A percentile compares a stretch with the other conserved stretches of the same genome.
Evolutionary conservation across 371 early-diverging fungal species (phyloP).

Genomic region (Conidiobolus incongruus): DNA sequence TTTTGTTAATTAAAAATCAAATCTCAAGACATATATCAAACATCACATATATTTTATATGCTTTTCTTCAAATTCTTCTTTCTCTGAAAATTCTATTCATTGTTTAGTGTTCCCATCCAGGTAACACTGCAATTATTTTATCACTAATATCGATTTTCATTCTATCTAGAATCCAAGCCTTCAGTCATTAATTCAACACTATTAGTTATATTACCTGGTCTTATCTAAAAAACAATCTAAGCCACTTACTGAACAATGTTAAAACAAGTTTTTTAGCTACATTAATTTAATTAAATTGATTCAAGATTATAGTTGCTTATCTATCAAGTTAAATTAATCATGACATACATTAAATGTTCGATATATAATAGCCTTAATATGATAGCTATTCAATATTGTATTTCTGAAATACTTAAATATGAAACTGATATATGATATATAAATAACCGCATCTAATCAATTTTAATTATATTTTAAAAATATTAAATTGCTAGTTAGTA

Average conservation of each 20-base stretch:
- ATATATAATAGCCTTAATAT: not conserved
- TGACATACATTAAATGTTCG: not conserved
- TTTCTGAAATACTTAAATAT: not conserved
- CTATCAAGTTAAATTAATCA: not conserved
- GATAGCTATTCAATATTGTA: not conserved
- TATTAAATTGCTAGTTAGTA: not conserved
- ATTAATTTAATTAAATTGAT: not conserved
- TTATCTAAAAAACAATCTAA: too few species aligned
- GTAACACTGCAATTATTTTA: too few species aligned
- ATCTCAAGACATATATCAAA: not conserved
- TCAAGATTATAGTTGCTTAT: not conserved
- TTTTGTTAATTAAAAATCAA: not conserved
- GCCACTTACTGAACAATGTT: too few species aligned
- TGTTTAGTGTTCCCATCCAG: too few species aligned
- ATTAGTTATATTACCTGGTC: too few species aligned
- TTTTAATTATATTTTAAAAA: not conserved
- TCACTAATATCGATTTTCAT: too few species aligned
- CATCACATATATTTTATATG: too few species aligned
- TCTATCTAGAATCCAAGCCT: too few species aligned
- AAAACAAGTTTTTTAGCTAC: too few species aligned
- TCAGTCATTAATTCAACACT: too few species aligned
- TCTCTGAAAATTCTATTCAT: too few species aligned
- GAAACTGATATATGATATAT: not conserved
- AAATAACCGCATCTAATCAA: not conserved
- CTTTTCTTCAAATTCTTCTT: too few species aligned